Base-by-base conservation (phyloP, 139 green algal genomes). In the Picochlorum sp. region DNA sequence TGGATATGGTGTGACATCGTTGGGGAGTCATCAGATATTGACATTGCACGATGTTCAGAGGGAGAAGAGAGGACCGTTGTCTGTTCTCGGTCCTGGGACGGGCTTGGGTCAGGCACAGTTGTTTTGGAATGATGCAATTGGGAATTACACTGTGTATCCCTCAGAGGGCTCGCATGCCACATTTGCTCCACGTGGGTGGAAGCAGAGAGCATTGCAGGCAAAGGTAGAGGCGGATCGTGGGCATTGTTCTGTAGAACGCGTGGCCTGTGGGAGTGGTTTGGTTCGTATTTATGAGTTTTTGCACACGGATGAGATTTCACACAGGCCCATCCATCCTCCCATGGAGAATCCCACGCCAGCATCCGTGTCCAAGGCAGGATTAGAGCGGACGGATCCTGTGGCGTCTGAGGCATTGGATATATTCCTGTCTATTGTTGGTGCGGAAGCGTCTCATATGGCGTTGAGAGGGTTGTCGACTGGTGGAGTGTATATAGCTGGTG, bases 261-360 rank as follows among this genome's bases (percentile, higher is more conserved):
- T 79, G 24, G 86, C 80, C 1, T 97, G 90, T 64, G 91, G 91
- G 15, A 74, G 63, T 28, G 91, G 91, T 0, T 70, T 97, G 45
- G 80, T 87, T 45, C 81, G 90, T 15, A 96, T 97, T 67, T 95
- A 97, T 75, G 68, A 89, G 57, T 97, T 97, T 66, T 70, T 97
- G 30, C 59, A 75, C 26, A 75, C 70, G 0, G 86, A 95, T 57
- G 72, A 88, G 45, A 26, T 15, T 45, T 37, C 52, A 6, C 28
- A 45, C 15, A 14, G 23, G 15, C 7, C 41, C 3, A 56, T 45
- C 3, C 6, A 45, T 1, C 11, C 21, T 54, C 57, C 61, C 28
- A 68, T 38, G 37, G 59, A 61, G 49, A n/a, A 78, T 58, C 37
- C 66, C 9, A 56, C 69, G 21, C 73, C 79, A 44, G 61, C 69